phyloP scores from a whole-genome alignment of 2,329 filamentous ascomycete species.

The Zymoseptoria ardabiliae region DNA sequence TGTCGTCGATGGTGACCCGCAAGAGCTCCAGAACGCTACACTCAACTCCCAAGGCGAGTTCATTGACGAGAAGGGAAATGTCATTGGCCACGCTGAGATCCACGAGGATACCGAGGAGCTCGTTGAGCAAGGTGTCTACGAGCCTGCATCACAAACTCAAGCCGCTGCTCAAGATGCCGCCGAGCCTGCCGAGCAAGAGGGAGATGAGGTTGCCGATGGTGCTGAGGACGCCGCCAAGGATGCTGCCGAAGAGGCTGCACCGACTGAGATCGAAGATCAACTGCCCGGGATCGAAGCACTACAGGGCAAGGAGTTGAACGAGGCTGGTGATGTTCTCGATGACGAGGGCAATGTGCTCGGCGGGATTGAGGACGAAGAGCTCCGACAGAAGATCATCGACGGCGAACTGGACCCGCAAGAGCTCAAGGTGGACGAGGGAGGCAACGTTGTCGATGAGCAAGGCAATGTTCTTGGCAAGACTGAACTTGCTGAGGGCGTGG shows the following conservation, averaged over 20 bases:
- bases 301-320: constrained; percentile 45
- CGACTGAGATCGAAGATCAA: constrained; percentile 38
- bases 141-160: constrained; percentile 36
- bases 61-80: constrained; percentile 47
- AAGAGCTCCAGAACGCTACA: constrained; percentile 41
- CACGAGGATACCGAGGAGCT: constrained; percentile 38
- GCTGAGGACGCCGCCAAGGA: constrained; percentile 28
- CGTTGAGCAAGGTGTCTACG: constrained; percentile 39
- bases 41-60: constrained; percentile 50
- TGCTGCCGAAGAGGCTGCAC: constrained; percentile 20
- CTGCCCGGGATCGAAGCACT: constrained; percentile 46
- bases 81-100: constrained; percentile 46
- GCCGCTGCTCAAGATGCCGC: constrained; percentile 35
- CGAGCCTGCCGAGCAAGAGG: constrained; percentile 32
- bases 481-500: constrained; percentile 43
- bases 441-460: constrained; percentile 44
- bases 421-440: constrained; percentile 45
- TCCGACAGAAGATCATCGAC: constrained; percentile 31
- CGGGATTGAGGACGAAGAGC: constrained; percentile 41
- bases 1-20: constrained; percentile 42
- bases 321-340: constrained; percentile 43
- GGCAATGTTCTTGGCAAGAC: constrained; percentile 46
- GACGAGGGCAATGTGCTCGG: constrained; percentile 44
- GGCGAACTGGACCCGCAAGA: constrained; percentile 39
- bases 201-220: constrained; percentile 23